phyloP scores from a whole-genome alignment of 371 early-diverging fungal genomes.

The Choanephora cucurbitarum region DNA sequence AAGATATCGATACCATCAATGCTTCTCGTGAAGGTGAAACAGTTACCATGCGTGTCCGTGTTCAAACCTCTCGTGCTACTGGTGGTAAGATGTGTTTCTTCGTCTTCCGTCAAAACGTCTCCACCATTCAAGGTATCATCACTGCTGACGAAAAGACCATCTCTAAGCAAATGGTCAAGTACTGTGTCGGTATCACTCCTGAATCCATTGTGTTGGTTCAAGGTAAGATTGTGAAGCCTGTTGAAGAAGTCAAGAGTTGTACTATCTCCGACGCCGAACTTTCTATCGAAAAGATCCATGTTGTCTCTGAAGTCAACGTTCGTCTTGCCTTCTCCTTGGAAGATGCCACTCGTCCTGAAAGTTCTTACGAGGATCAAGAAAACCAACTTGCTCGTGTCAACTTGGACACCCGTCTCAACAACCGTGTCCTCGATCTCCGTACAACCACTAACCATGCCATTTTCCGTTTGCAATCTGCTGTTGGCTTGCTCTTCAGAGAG shows the following conservation, averaged over 20 bases:
- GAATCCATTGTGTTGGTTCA: slow-evolving; percentile 92
- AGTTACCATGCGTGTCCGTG: slow-evolving; percentile 85
- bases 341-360: slow-evolving; percentile 90
- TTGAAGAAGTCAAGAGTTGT: slow-evolving; percentile 89
- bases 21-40: slow-evolving; percentile 70
- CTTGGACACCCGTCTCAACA: slow-evolving; percentile 95
- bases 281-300: slow-evolving; percentile 71
- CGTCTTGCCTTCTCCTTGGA: slow-evolving; percentile 96
- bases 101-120: slow-evolving; percentile 84
- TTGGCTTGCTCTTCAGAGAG: slow-evolving; percentile 95
- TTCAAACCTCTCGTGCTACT: slow-evolving; percentile 88
- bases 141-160: slow-evolving; percentile 67
- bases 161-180: slow-evolving; percentile 97
- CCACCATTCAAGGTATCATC: slow-evolving; percentile 88
- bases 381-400: slow-evolving; percentile 76
- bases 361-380: slow-evolving; percentile 77
- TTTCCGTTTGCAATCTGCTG: slow-evolving; percentile 95
- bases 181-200: slow-evolving; percentile 74
- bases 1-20: slow-evolving; percentile 59
- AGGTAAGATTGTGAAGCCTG: slow-evolving; percentile 78
- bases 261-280: slow-evolving; percentile 92
- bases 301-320: slow-evolving; percentile 77
- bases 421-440: slow-evolving; percentile 96
- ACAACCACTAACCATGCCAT: slow-evolving; percentile 98
- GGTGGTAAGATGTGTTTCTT: slow-evolving; percentile 93